Base-by-base conservation (phyloP, 2,329 filamentous ascomycete species). In the Macroventuria anomochaeta region DNA sequence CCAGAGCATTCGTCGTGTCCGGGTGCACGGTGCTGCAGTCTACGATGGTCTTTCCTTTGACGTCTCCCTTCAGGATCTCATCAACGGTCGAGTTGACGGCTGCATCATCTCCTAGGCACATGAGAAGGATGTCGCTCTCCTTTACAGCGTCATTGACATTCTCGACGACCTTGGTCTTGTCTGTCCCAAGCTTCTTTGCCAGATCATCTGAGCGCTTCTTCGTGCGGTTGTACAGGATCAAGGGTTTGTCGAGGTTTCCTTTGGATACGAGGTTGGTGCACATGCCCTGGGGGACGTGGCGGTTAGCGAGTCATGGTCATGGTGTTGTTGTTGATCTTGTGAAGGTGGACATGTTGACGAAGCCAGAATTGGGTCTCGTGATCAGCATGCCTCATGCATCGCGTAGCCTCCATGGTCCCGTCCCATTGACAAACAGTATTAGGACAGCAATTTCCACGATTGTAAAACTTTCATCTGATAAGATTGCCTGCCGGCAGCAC, bases 21-120 rank as follows among this genome's bases (percentile, higher is more conserved):
- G 93, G 92, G 73, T 95, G 89, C 29, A 96, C 85, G 21, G 92
- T 96, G 3, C 90, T 95, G 80, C 89, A 93, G 70, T 96, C 92
- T 26, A 96, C 83, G 62, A 96, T 87, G 13, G 95, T 79, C 77
- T 96, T 96, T 57, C 85, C 86, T 23, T 80, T 80, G 15, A 90
- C 76, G 52, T 85, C 77, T 15, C 76, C 69, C 40, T 82, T 65
- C 3, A 91, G 76, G 25, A 88, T 83, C 3, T 80, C 71, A 34
- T 81, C 74, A 55, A 91, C 81, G 17, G 85, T 84, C 4, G 82
- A 77, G 52, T 85, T 82, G 36, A 96, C 85, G 5, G 89, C 89
- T 2, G 83, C 79, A 71, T 96, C 92, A 69, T 95, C 88, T 61
- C 88, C 85, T 3, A 96, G 81, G 69, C 90, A 96, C 57, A 85